Conservation (phyloP, 139 green algal species). For the Mychonastes homosphaera region DNA sequence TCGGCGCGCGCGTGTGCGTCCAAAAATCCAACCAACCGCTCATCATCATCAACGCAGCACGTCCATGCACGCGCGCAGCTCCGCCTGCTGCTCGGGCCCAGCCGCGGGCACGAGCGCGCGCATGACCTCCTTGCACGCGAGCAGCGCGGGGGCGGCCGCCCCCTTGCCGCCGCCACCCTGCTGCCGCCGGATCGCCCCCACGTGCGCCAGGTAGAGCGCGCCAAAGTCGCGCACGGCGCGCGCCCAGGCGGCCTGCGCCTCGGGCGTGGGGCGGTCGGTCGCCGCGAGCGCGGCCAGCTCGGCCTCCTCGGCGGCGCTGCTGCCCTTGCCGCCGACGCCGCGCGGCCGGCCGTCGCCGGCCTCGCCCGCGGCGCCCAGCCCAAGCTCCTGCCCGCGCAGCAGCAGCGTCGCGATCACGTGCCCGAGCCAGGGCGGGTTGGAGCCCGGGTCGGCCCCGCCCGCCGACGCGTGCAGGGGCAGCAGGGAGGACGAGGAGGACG, state of each 20-base stretch:
- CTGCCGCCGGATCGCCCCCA: slow-evolving; percentile 7
- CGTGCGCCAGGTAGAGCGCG: slow-evolving; percentile 1
- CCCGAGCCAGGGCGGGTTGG: slow-evolving; percentile 32
- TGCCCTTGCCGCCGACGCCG: neutral
- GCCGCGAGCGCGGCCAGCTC: neutral
- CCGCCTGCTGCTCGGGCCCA: too few relatives aligned
- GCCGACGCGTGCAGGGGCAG: slow-evolving; percentile 25
- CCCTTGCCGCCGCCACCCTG: too few relatives aligned
- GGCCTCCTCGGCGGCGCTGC: neutral
- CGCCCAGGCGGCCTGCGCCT: neutral
- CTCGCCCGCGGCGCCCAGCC: slow-evolving; percentile 17
- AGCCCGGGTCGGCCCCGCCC: neutral
- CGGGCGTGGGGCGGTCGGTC: neutral
- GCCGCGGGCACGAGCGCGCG: too few relatives aligned
- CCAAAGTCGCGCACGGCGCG: slow-evolving; percentile 5
- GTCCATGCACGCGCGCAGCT: too few relatives aligned
- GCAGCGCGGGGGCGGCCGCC: too few relatives aligned
- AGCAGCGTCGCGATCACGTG: slow-evolving; percentile 43
- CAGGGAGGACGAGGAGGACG: slow-evolving; percentile 8
- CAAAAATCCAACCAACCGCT: too few relatives aligned
- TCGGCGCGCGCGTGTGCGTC: too few relatives aligned
- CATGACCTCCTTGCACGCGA: too few relatives aligned
- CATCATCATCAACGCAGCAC: too few relatives aligned
- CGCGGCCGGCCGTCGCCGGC: neutral
- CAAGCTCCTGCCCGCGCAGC: slow-evolving; percentile 39